A percentile compares a stretch with the other conserved stretches of the same genome.
Evolutionary conservation across 352 stramenopile genomes (phyloP).

Genomic region (Phytopythium chamaehyphon): DNA sequence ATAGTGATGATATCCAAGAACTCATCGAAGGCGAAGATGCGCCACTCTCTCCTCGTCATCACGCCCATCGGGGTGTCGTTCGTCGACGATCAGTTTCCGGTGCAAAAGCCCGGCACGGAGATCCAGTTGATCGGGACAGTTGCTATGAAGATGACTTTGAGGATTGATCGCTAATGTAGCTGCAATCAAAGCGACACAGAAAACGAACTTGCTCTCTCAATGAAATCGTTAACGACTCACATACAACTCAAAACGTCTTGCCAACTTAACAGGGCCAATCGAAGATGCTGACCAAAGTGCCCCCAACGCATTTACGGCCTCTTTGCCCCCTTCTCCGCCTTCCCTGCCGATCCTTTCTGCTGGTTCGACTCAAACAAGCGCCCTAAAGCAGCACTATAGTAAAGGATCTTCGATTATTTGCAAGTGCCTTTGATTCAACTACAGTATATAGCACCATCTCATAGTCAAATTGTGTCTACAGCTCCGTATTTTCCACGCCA

Average conservation of each 20-base stretch:
- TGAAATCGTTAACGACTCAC: background rate
- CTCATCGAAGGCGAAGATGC: constrained; percentile 67
- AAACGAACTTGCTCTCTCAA: background rate
- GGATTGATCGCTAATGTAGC: constrained; percentile 28
- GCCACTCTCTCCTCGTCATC: constrained; percentile 6
- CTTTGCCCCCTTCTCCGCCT: too few relatives aligned
- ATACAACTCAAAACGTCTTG: too few relatives aligned
- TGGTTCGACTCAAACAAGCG: too few relatives aligned
- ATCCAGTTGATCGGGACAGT: constrained; percentile 45
- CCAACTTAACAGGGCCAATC: too few relatives aligned
- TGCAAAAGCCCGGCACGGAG: constrained; percentile 13
- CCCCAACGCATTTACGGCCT: background rate
- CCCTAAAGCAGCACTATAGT: too few relatives aligned
- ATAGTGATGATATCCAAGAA: constrained; percentile 79
- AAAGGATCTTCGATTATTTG: too few relatives aligned
- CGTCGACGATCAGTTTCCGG: constrained; percentile 9
- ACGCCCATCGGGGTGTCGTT: background rate
- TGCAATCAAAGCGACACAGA: background rate
- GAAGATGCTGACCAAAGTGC: background rate
- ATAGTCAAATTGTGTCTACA: too few relatives aligned
- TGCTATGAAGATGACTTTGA: constrained; percentile 85
- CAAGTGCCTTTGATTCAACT: too few relatives aligned
- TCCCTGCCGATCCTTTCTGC: too few relatives aligned
- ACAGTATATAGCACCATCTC: too few relatives aligned
- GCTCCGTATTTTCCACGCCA: too few relatives aligned